These are phyloP conservation scores for Neonectria coccinea DNA, from an alignment of 2,329 filamentous ascomycete genomes.

Conservation along the genomic window DNA sequence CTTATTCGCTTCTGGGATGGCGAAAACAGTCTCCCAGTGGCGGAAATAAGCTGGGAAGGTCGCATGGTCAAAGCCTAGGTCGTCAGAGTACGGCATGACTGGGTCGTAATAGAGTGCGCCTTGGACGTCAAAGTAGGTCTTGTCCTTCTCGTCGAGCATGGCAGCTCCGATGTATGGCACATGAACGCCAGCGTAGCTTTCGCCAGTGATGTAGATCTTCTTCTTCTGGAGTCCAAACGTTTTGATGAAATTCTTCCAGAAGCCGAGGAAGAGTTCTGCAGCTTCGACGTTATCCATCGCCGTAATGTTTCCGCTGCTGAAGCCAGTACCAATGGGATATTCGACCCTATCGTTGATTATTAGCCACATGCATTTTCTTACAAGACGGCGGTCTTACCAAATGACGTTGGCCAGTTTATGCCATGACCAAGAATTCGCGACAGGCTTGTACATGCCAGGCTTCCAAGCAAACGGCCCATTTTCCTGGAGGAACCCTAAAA, in stretches of 20 bases:
- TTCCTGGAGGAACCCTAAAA: conserved; percentile 72
- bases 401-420: conserved; percentile 62
- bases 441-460: conserved; percentile 73
- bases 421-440: conserved; percentile 76
- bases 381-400: conserved; percentile 13
- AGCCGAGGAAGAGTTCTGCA: conserved; percentile 75
- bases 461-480: conserved; percentile 79
- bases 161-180: conserved; percentile 77
- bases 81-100: conserved; percentile 60
- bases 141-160: conserved; percentile 74
- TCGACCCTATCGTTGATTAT: conserved; percentile 62
- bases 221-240: conserved; percentile 72
- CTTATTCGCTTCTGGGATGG: conserved; percentile 32
- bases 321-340: conserved; percentile 74
- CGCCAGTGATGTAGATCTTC: conserved; percentile 73
- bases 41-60: conserved; percentile 26
- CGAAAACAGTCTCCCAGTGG: conserved; percentile 27
- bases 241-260: conserved; percentile 79
- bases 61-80: conserved; percentile 49
- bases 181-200: conserved; percentile 70
- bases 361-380: neutral
- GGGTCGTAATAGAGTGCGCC: conserved; percentile 79
- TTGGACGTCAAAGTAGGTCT: conserved; percentile 72
- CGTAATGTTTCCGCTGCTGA: conserved; percentile 70
- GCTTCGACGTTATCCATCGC: conserved; percentile 73